These are phyloP conservation scores for Abrus precatorius DNA, from an alignment of 306 rosid genomes.

Conservation along the genomic window DNA sequence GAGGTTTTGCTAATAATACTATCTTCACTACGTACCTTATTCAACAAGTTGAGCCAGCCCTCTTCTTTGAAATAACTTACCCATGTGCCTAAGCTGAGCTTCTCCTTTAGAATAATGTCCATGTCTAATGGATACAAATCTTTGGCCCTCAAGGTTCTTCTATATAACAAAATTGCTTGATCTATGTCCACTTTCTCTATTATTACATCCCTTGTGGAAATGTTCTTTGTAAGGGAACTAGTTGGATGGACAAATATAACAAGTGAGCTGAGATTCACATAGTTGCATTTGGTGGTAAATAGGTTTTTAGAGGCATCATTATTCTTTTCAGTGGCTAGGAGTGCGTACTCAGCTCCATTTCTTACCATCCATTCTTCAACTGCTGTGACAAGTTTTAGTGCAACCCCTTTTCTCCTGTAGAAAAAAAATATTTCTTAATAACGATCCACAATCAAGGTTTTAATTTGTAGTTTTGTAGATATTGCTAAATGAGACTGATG, in stretches of 20 bases:
- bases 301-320: constrained; percentile 22
- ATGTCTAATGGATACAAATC: constrained; percentile 51
- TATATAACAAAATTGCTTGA: constrained; percentile 66
- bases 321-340: constrained; percentile 19
- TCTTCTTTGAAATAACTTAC: constrained; percentile 62
- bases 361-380: constrained; percentile 36
- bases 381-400: constrained; percentile 4
- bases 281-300: constrained; percentile 17
- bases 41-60: constrained; percentile 48
- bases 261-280: constrained; percentile 26
- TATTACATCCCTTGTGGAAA: constrained; percentile 18
- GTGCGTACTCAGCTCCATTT: constrained; percentile 31
- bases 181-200: constrained; percentile 49
- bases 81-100: constrained; percentile 72
- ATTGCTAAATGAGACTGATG: too few species aligned
- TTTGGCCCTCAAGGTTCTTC: not conserved
- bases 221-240: not conserved
- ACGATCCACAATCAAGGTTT: not conserved
- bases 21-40: constrained; percentile 38
- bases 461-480: not conserved
- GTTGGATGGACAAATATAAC: constrained; percentile 22
- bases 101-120: constrained; percentile 69
- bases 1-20: constrained; percentile 34
- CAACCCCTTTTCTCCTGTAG: constrained; percentile 33
- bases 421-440: not conserved